Conservation (phyloP, 192 early-diverging fungal genomes). For the Thoreauomyces humboldtii region DNA sequence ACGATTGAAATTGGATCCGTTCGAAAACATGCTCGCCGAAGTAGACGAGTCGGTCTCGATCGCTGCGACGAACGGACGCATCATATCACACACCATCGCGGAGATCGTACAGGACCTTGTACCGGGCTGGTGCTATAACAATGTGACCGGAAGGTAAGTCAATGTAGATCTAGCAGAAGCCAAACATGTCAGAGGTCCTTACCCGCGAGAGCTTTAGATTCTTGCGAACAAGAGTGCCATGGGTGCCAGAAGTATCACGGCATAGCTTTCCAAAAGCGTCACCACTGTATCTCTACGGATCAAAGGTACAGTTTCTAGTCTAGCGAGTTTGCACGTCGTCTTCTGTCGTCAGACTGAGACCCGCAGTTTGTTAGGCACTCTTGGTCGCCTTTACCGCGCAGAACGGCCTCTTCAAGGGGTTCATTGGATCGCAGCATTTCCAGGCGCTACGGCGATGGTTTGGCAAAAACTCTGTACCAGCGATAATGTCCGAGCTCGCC, state of each 20-base stretch:
- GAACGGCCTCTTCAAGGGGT: slow-evolving; percentile 34
- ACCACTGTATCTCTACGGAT: slow-evolving; percentile 42
- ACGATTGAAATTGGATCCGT: slow-evolving; percentile 37
- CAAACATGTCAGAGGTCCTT: too few species aligned
- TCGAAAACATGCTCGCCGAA: slow-evolving; percentile 48
- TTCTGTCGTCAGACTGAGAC: too few species aligned
- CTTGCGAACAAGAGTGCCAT: slow-evolving; percentile 32
- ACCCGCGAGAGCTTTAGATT: slow-evolving; percentile 21
- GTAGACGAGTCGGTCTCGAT: slow-evolving; percentile 42
- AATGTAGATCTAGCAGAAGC: neutral
- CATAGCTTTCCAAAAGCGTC: slow-evolving; percentile 38
- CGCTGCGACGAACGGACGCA: slow-evolving; percentile 33
- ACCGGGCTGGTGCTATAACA: slow-evolving; percentile 46
- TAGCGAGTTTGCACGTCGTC: too few species aligned
- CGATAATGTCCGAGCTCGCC: slow-evolving; percentile 34
- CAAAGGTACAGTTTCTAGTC: slow-evolving; percentile 26
- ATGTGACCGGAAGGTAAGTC: slow-evolving; percentile 26
- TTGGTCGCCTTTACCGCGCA: slow-evolving; percentile 34
- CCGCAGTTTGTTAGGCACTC: slow-evolving; percentile 20
- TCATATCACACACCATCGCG: slow-evolving; percentile 55
- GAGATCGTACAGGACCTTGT: slow-evolving; percentile 66
- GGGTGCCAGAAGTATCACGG: slow-evolving; percentile 19
- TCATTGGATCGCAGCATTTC: slow-evolving; percentile 42
- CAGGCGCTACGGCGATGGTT: slow-evolving; percentile 25
- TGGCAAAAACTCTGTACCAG: slow-evolving; percentile 25